Evolutionary conservation across 345 rosid genomes (phyloP), one percentile per base, ranked within the genome.

Genomic region (Rubroshorea leprosula): DNA sequence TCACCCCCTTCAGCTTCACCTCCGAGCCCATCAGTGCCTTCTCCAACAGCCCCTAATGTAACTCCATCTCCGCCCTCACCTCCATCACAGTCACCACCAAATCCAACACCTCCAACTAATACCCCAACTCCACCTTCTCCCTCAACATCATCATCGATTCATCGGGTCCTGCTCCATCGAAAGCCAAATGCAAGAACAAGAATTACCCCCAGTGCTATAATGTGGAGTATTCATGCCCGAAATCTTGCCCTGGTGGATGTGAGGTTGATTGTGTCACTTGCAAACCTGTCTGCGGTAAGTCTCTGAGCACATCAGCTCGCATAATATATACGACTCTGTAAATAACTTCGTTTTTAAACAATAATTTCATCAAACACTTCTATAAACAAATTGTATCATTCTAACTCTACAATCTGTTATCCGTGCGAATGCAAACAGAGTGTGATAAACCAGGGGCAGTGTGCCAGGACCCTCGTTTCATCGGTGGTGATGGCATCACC

Each of bases 401-500:
- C n/a, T 44, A 44, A 54, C 19, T 7, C 44, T 24, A 6, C 41
- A 0, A 54, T 29, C 22, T 35, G 49, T 62, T 23, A n/a, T 25
- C 6, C 2, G 12, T 46, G 0, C 50, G 63, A 43, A 58, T 49
- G 1, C 1, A 6, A 13, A 6, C 73, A 83, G 85, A 60, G 6
- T 83, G 89, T 7, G 83, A 80, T 64, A 63, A 48, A 24, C 81
- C 77, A 14, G 83, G 87, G 22, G 80, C 80, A 15, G 82, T 79
- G 17, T 83, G 85, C 66, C 85, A 78, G 60, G 93, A 83, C 59
- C 89, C 87, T 16, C 72, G 81, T 24, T 85, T 85, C 76, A 72
- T 83, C 7, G 83, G 83, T 11, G 87, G 85, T 6, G 83, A 85
- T 5, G 83, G 87, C 23, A 66, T 81, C 21, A 72, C 93, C 60